Evolutionary conservation across 176 grass and related monocot species (phyloP), one percentile per base, ranked within the genome.

Genomic region (Tillandsia fasciculata): DNA sequence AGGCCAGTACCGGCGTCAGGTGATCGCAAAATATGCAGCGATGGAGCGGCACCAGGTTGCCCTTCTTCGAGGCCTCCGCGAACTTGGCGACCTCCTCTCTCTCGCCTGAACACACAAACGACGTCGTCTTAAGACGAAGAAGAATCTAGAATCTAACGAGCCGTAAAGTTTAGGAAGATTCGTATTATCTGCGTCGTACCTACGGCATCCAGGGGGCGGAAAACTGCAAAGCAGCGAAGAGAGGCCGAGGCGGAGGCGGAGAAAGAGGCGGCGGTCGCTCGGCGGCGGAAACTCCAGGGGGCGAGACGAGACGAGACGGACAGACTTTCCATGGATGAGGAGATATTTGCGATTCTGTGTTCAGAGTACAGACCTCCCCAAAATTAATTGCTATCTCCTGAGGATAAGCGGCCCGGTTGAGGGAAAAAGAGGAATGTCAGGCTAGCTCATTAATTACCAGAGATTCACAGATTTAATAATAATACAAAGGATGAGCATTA

Each of bases 21-120:
- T 92, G 92, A 26, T 96, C 92, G 7, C 77, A 82, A 77, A 96
- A 96, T 64, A 96, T 96, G 73, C 86, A 85, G 1, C 83, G 81
- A 70, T 76, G 68, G 59, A 96, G 76, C 3, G 92, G 86, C 65
- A 96, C 70, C 29, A 96, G 54, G 70, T 89, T 89, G 0, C 88
- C 92, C 52, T 73, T 74, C 70, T 68, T 87, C 29, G 86, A 78
- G 6, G 73, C 83, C 68, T 28, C 17, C 69, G 57, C 76, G 61
- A 96, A 96, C 29, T 11, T 69, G 0, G 70, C 71, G 61, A 72
- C 63, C 83, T 96, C 88, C 58, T 87, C 88, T 64, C 67, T 84
- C 69, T 80, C 83, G 27, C 54, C 86, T 96, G n/a, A 28, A 24
- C 11, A 26, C 15, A 27, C 33, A 42, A 24, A 24, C 24, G 24